Conservation (phyloP, 371 early-diverging fungal genomes). For the Lichtheimia corymbifera region DNA sequence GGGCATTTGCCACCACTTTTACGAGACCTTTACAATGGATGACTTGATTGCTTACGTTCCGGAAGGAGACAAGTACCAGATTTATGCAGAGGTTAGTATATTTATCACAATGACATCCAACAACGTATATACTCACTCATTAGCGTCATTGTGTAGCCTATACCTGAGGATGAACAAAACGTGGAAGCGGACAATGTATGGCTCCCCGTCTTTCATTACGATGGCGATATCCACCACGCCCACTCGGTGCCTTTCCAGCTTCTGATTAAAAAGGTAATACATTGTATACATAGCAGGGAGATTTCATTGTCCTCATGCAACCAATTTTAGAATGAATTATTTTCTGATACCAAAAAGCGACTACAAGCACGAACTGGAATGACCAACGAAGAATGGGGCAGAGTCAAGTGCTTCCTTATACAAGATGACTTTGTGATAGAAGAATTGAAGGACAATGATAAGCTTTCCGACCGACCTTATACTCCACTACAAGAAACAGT, state of each 20-base stretch:
- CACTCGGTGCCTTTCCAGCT: constrained; percentile 88
- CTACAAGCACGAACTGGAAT: constrained; percentile 74
- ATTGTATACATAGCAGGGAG: no score
- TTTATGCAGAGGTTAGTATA: constrained; percentile 20
- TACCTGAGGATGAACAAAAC: constrained; percentile 62
- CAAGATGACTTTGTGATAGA: no score
- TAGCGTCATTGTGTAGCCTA: constrained; percentile 18
- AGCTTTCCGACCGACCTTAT: no score
- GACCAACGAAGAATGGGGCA: constrained; percentile 85
- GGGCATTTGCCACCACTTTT: constrained; percentile 21
- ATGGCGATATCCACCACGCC: constrained; percentile 58
- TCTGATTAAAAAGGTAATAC: constrained; percentile 56
- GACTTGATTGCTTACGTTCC: constrained; percentile 8
- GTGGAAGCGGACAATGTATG: constrained; percentile 42
- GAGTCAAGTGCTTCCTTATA: constrained; percentile 51
- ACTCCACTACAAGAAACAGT: no score
- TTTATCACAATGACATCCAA: not conserved
- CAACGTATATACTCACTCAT: not conserved
- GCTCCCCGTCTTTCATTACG: constrained; percentile 74
- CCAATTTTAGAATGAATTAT: constrained; percentile 55
- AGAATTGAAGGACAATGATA: no score
- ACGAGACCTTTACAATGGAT: constrained; percentile 21
- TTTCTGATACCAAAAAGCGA: constrained; percentile 69
- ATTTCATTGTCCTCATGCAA: no score
- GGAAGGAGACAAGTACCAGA: constrained; percentile 16